Evolutionary conservation across 2,329 filamentous ascomycete genomes (phyloP).

Genomic region (Cadophora luteo-olivacea): DNA sequence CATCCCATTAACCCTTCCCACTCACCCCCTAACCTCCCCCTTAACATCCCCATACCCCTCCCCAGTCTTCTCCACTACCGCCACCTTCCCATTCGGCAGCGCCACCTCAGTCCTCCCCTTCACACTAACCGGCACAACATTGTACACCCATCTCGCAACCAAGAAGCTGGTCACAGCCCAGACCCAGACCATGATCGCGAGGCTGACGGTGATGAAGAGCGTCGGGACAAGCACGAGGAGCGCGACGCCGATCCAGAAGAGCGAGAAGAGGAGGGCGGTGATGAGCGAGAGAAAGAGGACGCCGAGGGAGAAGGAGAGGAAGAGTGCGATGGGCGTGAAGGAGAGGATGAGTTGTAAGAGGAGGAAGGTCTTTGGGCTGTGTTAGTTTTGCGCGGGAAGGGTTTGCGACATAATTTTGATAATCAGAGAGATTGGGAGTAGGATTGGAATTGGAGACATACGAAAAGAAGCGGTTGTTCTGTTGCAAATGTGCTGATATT

Average conservation of each 20-base stretch:
- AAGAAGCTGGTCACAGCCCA: conserved; percentile 69
- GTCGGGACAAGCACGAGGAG: conserved; percentile 72
- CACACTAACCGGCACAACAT: conserved; percentile 37
- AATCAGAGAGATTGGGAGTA: background rate
- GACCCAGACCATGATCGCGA: conserved; percentile 70
- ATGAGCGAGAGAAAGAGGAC: conserved; percentile 68
- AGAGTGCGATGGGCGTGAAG: conserved; percentile 71
- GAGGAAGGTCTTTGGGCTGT: conserved; percentile 67
- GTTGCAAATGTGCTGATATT: conserved; percentile 62
- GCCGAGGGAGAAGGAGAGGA: conserved; percentile 68
- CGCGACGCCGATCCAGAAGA: conserved; percentile 72
- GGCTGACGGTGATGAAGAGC: conserved; percentile 67
- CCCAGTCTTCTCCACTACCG: conserved; percentile 35
- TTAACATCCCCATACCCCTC: conserved; percentile 31
- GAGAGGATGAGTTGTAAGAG: conserved; percentile 69
- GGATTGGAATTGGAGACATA: conserved; percentile 49
- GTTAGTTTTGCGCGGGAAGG: conserved; percentile 20
- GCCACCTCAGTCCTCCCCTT: conserved; percentile 31
- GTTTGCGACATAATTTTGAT: too few relatives aligned
- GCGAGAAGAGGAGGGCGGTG: conserved; percentile 67
- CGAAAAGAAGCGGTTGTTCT: conserved; percentile 72
- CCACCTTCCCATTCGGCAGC: conserved; percentile 36
- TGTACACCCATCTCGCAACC: conserved; percentile 55
- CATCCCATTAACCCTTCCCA: too few relatives aligned
- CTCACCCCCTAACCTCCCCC: conserved; percentile 36